Conservation (phyloP, 352 stramenopile genomes). For the Pythium rishiriense region DNA sequence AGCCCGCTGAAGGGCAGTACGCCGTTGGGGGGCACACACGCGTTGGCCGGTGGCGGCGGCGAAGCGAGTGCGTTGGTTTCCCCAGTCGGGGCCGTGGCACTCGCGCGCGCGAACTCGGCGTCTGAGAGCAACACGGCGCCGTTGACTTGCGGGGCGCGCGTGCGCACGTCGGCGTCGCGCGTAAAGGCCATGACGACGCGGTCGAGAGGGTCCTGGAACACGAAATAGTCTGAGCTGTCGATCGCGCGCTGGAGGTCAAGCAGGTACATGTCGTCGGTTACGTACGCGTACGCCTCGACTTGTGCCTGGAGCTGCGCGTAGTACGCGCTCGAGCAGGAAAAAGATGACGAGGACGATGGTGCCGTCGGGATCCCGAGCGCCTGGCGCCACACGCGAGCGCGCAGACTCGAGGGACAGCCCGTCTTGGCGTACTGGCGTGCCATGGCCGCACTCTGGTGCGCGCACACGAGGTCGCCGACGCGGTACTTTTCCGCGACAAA, state of each 20-base stretch:
- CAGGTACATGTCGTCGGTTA: conserved; percentile 81
- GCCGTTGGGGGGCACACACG: conserved; percentile 56
- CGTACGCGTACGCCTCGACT: conserved; percentile 39
- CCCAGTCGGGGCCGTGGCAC: too few relatives aligned
- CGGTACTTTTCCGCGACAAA: conserved; percentile 69
- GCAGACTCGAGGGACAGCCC: conserved; percentile 56
- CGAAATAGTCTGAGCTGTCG: conserved; percentile 80
- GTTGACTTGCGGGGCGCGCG: conserved; percentile 51
- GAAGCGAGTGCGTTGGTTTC: too few relatives aligned
- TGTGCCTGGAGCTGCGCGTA: conserved; percentile 52
- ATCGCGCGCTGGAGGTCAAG: conserved; percentile 78
- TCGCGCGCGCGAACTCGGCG: background rate
- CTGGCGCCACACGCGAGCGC: conserved; percentile 66
- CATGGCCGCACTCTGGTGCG: conserved; percentile 64
- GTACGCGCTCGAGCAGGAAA: conserved; percentile 32
- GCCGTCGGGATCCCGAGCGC: conserved; percentile 35
- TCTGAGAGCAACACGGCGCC: conserved; percentile 33
- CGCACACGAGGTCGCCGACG: conserved; percentile 56
- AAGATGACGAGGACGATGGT: conserved; percentile 33
- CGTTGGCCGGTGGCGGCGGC: background rate
- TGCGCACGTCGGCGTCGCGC: conserved; percentile 48
- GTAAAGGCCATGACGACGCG: conserved; percentile 76
- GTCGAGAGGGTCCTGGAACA: conserved; percentile 78
- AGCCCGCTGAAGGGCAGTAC: conserved; percentile 74
- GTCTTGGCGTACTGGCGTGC: conserved; percentile 79